phyloP scores from a whole-genome alignment of 2,329 filamentous ascomycete genomes.

The Sporothrix brunneoviolacea region DNA sequence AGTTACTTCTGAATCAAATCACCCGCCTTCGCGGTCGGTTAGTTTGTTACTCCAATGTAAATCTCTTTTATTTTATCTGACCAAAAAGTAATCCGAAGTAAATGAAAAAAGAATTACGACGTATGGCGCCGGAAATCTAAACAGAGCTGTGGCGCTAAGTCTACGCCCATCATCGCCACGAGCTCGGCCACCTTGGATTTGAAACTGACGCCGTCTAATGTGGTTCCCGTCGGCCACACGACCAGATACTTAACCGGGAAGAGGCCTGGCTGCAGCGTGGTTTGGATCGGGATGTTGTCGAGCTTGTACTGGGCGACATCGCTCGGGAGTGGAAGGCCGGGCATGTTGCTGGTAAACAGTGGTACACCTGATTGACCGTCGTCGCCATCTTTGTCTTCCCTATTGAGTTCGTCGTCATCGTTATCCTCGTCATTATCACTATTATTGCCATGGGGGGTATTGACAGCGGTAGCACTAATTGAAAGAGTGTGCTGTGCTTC shows the following conservation, averaged over 20 bases:
- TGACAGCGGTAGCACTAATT: no score
- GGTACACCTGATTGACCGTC: no score
- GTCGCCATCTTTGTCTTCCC: no score
- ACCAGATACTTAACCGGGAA: slow-evolving; percentile 47
- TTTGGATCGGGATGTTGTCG: slow-evolving; percentile 49
- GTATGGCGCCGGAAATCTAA: slow-evolving; percentile 43
- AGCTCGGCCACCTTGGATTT: slow-evolving; percentile 62
- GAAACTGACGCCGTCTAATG: slow-evolving; percentile 44
- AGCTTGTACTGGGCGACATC: slow-evolving; percentile 51
- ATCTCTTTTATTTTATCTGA: no score
- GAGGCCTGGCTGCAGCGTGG: slow-evolving; percentile 32
- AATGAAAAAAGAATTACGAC: no score
- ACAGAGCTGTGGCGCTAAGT: slow-evolving; percentile 49
- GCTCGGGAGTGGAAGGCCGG: slow-evolving; percentile 53
- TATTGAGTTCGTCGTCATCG: not conserved
- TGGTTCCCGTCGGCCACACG: slow-evolving; percentile 49
- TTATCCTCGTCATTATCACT: slow-evolving; percentile 9
- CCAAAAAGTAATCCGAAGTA: no score
- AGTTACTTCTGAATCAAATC: no score
- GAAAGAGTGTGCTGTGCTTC: no score
- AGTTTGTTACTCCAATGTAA: no score
- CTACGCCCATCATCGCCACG: slow-evolving; percentile 57
- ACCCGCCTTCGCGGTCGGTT: no score
- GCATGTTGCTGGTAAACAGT: slow-evolving; percentile 58
- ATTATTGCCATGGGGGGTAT: no score